These are phyloP conservation scores for Mycena pura DNA, from an alignment of 768 basidiomycete species.

Conservation along the genomic window DNA sequence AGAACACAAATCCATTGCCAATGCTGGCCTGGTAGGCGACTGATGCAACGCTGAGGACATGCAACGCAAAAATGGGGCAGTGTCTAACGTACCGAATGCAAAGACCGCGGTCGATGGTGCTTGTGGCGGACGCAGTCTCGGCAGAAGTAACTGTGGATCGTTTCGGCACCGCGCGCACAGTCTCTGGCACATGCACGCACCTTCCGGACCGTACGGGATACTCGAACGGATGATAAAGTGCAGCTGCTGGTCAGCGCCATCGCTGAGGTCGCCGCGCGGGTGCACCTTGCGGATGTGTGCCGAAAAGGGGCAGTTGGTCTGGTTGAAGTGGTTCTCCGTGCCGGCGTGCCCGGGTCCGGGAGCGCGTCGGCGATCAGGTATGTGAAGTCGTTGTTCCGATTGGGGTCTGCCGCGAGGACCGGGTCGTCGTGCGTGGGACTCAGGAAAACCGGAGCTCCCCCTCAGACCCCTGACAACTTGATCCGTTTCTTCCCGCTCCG, in stretches of 20 bases:
- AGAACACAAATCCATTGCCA: constrained; percentile 25
- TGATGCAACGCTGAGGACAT: too few relatives aligned
- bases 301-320: constrained; percentile 38
- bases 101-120: constrained; percentile 22
- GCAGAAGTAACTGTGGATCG: constrained; percentile 11
- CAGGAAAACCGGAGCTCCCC: constrained; percentile 42
- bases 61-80: neutral
- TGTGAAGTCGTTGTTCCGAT: constrained; percentile 41
- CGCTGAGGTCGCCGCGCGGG: constrained; percentile 34
- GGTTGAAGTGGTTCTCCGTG: constrained; percentile 27
- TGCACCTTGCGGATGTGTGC: constrained; percentile 39
- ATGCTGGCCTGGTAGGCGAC: constrained; percentile 28
- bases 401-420: constrained; percentile 26
- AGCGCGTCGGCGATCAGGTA: constrained; percentile 26
- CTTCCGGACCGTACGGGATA: constrained; percentile 40
- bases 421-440: constrained; percentile 35
- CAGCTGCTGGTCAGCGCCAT: constrained; percentile 18
- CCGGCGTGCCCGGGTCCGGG: constrained; percentile 19
- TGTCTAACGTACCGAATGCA: constrained; percentile 20
- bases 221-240: constrained; percentile 39
- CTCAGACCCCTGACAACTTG: too few relatives aligned
- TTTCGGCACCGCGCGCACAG: neutral
- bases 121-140: constrained; percentile 16
- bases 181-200: neutral
- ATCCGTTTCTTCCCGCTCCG: too few relatives aligned